Evolutionary conservation across 2,329 filamentous ascomycete genomes (phyloP), one percentile per base, ranked within the genome.

Genomic region (Shiraia sp.): DNA sequence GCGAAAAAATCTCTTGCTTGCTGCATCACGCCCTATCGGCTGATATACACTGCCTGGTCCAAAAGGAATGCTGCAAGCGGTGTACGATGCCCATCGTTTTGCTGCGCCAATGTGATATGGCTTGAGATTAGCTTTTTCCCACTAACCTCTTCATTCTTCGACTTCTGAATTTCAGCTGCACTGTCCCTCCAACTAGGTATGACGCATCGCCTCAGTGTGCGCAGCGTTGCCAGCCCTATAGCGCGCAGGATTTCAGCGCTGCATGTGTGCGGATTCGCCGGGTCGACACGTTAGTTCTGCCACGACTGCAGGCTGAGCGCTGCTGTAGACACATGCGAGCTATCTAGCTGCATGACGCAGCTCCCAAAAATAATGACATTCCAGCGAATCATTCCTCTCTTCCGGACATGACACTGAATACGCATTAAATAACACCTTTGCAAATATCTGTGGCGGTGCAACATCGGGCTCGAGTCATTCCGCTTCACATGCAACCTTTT

Each of bases 241-340:
- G 50, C 36, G 38, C 41, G 47, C 46, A 58, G 51, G n/a, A 44
- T 46, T 38, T 45, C 19, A 46, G 32, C 34, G 34, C 49, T 44
- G 45, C 57, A 52, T 45, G 47, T 45, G 48, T 34, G 53, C 51
- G 55, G 54, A 50, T 49, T 57, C 43, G 40, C 57, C 57, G 56
- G 53, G 50, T 55, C 49, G 51, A 59, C 56, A 63, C 59, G 55
- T 63, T 68, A 56, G 61, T 48, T 35, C 49, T 62, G 55, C 55
- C 55, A 58, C 51, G 57, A 60, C 47, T 51, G 57, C 54, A 62
- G 51, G 53, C 59, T 60, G 55, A 59, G 55, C 43, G 35, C 49
- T 56, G 33, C 45, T 53, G 44, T 42, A 40, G 37, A 35, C 46
- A 41, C 43, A 53, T 61, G 60, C 63, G 54, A 59, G 49, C 49